These are phyloP conservation scores for Pleurotus giganteus DNA, from an alignment of 768 basidiomycete genomes.

Conservation along the genomic window DNA sequence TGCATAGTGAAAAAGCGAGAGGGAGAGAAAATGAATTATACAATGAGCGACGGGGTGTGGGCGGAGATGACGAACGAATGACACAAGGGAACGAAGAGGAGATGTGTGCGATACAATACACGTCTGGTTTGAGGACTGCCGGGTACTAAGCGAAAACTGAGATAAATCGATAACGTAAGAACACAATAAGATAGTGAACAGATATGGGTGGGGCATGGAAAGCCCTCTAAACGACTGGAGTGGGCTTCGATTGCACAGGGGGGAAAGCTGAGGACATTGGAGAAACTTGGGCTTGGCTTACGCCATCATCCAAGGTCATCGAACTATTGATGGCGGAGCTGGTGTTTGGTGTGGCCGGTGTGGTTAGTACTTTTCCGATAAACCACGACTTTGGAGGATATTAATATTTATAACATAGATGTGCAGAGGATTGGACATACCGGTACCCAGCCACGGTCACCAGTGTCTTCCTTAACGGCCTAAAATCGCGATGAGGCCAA, in stretches of 20 bases:
- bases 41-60: slow-evolving; percentile 9
- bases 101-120: slow-evolving; percentile 9
- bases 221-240: slow-evolving; percentile 18
- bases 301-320: slow-evolving; percentile 32
- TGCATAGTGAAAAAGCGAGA: not conserved
- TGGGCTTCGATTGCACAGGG: slow-evolving; percentile 35
- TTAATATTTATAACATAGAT: slow-evolving; percentile 10
- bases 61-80: not conserved
- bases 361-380: slow-evolving; percentile 75
- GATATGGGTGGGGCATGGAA: not conserved
- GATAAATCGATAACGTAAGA: not conserved
- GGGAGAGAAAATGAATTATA: slow-evolving; percentile 5
- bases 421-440: slow-evolving; percentile 36
- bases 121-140: not conserved
- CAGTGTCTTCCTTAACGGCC: slow-evolving; percentile 92
- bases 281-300: slow-evolving; percentile 55
- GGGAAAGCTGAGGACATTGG: slow-evolving; percentile 88
- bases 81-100: slow-evolving; percentile 7
- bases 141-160: not conserved
- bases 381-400: slow-evolving; percentile 73
- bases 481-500: slow-evolving; percentile 26
- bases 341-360: slow-evolving; percentile 43
- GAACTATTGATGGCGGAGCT: slow-evolving; percentile 30
- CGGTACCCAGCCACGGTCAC: slow-evolving; percentile 96
- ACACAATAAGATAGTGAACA: not conserved